These are phyloP conservation scores for Inosperma sp. DNA, from an alignment of 768 basidiomycete genomes.

Conservation along the genomic window DNA sequence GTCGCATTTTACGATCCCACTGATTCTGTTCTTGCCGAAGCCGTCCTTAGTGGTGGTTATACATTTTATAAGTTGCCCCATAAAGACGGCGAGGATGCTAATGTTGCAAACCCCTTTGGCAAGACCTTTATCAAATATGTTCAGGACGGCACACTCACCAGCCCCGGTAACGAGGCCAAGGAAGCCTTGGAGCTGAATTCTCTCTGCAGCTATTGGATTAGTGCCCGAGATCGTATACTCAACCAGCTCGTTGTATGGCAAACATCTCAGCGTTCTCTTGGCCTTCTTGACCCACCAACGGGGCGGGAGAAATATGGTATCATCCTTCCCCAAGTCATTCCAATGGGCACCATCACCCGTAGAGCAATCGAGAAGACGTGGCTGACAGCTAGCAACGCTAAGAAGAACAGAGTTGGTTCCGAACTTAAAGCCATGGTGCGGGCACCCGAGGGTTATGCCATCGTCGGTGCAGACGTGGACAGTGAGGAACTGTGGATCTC, in stretches of 20 bases:
- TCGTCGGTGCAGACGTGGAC: slow-evolving; percentile 98
- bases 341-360: slow-evolving; percentile 98
- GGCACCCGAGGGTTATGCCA: slow-evolving; percentile 87
- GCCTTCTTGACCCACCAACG: slow-evolving; percentile 34
- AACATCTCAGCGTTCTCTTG: slow-evolving; percentile 45
- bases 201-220: slow-evolving; percentile 97
- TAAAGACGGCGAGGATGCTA: slow-evolving; percentile 90
- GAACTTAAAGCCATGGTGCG: slow-evolving; percentile 98
- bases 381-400: slow-evolving; percentile 97
- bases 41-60: slow-evolving; percentile 44
- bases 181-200: slow-evolving; percentile 90
- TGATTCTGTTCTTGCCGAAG: slow-evolving; percentile 55
- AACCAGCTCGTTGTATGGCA: slow-evolving; percentile 95
- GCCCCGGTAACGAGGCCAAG: slow-evolving; percentile 73
- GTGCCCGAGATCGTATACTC: slow-evolving; percentile 82
- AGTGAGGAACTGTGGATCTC: slow-evolving; percentile 99
- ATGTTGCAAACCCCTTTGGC: slow-evolving; percentile 89
- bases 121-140: slow-evolving; percentile 89
- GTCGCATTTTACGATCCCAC: slow-evolving; percentile 59
- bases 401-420: slow-evolving; percentile 95
- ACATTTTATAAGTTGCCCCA: slow-evolving; percentile 92
- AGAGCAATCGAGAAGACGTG: slow-evolving; percentile 97
- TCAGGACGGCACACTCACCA: slow-evolving; percentile 81
- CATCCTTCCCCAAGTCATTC: slow-evolving; percentile 92
- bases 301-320: slow-evolving; percentile 66